These are phyloP conservation scores for Geotrichum histeridarum DNA, from an alignment of 1,139 yeast genomes.

Conservation along the genomic window DNA sequence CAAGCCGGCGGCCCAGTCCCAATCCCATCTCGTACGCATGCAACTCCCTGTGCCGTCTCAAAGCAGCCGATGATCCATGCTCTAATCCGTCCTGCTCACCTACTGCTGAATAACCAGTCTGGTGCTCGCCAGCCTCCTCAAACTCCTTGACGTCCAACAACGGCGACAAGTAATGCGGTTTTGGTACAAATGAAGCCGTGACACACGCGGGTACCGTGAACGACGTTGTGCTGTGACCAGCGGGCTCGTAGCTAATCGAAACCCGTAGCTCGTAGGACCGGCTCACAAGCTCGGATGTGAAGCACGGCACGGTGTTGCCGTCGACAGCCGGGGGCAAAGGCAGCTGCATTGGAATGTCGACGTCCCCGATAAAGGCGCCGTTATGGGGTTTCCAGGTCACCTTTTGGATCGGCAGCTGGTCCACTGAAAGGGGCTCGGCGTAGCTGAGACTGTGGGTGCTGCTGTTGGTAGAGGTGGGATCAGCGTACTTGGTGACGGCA, in stretches of 20 bases:
- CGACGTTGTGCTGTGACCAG: not conserved
- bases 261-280: not conserved
- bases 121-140: too few species aligned
- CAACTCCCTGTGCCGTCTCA: too few species aligned
- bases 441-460: not conserved
- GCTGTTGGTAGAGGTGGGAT: not conserved
- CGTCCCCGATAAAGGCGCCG: not conserved
- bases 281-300: not conserved
- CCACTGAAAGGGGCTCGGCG: not conserved
- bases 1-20: too few species aligned
- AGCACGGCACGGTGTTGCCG: not conserved
- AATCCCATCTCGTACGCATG: too few species aligned
- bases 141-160: too few species aligned
- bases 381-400: not conserved
- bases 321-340: not conserved
- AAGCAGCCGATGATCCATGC: too few species aligned
- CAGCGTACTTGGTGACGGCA: not conserved
- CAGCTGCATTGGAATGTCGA: too few species aligned
- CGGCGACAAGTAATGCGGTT: conserved; percentile 37
- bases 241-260: not conserved
- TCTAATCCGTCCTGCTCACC: too few species aligned
- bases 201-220: not conserved
- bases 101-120: too few species aligned
- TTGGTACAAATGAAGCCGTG: not conserved
- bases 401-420: not conserved